Conservation (phyloP, 2,329 filamentous ascomycete genomes). For the Cercospora nicotianae region DNA sequence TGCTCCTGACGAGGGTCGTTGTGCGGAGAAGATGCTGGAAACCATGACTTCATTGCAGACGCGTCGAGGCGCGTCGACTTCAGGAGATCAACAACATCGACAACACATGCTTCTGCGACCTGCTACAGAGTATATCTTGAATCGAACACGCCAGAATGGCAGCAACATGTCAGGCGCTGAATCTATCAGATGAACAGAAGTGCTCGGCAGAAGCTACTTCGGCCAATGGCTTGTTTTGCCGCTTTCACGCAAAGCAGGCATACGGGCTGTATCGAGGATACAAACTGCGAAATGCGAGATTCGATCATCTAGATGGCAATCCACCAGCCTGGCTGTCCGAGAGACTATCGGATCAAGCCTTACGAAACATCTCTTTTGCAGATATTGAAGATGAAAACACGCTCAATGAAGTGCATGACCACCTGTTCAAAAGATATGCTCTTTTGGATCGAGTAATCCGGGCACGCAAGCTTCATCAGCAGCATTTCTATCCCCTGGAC, state of each 20-base stretch:
- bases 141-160: not conserved
- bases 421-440: conserved; percentile 43
- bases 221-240: not conserved
- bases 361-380: not conserved
- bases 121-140: conserved; percentile 28
- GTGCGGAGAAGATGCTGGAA: not conserved
- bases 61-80: conserved; percentile 1
- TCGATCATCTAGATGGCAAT: not conserved
- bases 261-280: not conserved
- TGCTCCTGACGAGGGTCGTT: not conserved
- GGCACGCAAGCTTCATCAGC: conserved; percentile 46
- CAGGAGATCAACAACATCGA: conserved; percentile 35
- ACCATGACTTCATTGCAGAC: not conserved
- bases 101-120: conserved; percentile 36
- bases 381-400: conserved; percentile 35
- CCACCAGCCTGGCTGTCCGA: not conserved
- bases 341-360: not conserved
- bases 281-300: not conserved
- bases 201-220: not conserved
- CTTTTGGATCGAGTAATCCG: conserved; percentile 46
- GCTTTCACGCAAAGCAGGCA: not conserved
- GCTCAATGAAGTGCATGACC: conserved; percentile 44
- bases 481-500: conserved; percentile 46
- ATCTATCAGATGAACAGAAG: not conserved
- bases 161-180: not conserved